A percentile compares a stretch with the other conserved stretches of the same genome.
Evolutionary conservation across 1,284 basidiomycete species (phyloP).

Genomic region (Malassezia dermatis): DNA sequence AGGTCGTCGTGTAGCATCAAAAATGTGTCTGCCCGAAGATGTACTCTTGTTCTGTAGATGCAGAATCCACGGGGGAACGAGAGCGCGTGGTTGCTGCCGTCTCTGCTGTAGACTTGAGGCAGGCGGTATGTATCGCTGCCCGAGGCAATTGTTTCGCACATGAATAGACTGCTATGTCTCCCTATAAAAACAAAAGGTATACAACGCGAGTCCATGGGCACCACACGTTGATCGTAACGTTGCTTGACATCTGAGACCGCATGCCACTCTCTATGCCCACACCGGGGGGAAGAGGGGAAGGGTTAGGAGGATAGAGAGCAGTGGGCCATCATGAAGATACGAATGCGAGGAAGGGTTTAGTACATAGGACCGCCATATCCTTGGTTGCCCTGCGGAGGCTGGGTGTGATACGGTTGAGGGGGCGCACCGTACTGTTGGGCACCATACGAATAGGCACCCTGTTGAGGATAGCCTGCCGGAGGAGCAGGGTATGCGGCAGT

Average conservation of each 20-base stretch:
- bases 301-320: not conserved
- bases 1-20: slow-evolving; percentile 14
- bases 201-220: not conserved
- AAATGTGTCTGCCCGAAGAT: slow-evolving; percentile 17
- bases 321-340: not conserved
- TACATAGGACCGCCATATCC: slow-evolving; percentile 26
- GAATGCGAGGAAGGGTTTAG: slow-evolving; percentile 13
- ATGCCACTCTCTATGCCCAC: not conserved
- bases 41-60: slow-evolving; percentile 2
- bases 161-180: not conserved
- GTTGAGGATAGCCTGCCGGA: slow-evolving; percentile 22
- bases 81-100: not conserved
- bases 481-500: slow-evolving; percentile 27
- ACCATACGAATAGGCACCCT: slow-evolving; percentile 15
- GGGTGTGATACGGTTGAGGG: not conserved
- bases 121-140: not conserved
- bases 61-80: slow-evolving; percentile 12
- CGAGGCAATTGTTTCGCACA: not conserved
- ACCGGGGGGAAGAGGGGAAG: not conserved
- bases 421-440: slow-evolving; percentile 11
- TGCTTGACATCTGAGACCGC: not conserved
- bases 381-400: slow-evolving; percentile 6
- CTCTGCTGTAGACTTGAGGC: not conserved
- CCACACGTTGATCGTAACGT: not conserved
- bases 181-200: not conserved